Evolutionary conservation across 345 rosid species (phyloP).

Genomic region (Populus simonii): DNA sequence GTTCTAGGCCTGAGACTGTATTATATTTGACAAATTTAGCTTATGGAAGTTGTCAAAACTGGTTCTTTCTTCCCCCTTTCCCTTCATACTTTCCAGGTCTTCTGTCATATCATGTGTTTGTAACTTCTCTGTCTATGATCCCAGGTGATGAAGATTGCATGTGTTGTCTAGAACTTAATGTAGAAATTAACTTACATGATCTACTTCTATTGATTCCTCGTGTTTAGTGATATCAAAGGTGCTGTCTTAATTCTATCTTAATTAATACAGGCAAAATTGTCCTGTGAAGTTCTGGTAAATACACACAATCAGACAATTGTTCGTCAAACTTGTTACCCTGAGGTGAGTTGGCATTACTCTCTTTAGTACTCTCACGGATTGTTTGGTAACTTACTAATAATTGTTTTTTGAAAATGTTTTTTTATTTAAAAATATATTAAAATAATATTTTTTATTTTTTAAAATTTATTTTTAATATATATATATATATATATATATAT

Average conservation of each 20-base stretch:
- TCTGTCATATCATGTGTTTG: no score
- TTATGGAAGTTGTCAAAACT: not conserved
- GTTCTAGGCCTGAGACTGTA: not conserved
- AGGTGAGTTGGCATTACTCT: conserved; percentile 14
- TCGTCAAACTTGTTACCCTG: conserved; percentile 35
- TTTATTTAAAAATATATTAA: no score
- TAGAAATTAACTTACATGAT: no score
- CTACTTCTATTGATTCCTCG: not conserved
- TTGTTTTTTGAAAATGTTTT: no score
- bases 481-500: no score
- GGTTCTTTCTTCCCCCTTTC: not conserved
- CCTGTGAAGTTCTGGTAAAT: conserved; percentile 42
- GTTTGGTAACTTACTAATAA: no score
- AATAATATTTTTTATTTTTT: no score
- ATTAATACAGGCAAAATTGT: conserved; percentile 15
- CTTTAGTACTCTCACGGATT: no score
- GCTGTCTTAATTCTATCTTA: not conserved
- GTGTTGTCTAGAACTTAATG: no score
- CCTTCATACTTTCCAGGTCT: not conserved
- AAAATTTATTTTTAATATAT: no score
- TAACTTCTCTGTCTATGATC: no score
- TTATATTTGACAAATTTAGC: not conserved
- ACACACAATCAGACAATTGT: conserved; percentile 37
- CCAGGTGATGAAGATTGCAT: no score
- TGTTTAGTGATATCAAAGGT: not conserved